Conservation (phyloP, 2,329 filamentous ascomycete species). For the Epichloe gansuensis region DNA sequence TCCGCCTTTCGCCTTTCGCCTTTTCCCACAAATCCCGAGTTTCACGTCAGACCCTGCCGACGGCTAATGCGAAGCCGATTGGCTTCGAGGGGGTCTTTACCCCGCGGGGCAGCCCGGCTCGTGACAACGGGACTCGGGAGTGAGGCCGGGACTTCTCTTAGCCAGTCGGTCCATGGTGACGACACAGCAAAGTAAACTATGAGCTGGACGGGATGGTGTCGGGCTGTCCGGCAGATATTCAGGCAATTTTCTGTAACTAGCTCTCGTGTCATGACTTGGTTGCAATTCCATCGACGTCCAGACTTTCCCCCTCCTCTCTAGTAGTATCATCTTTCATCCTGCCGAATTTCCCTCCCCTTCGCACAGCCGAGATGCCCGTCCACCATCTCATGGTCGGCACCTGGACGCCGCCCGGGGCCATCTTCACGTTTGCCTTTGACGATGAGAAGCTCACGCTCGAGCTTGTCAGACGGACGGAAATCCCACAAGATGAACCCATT, state of each 20-base stretch:
- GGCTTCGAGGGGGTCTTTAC: too few species aligned
- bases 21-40: background rate
- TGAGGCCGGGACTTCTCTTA: too few species aligned
- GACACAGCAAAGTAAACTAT: too few species aligned
- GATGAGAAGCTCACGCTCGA: slow-evolving; percentile 64
- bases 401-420: slow-evolving; percentile 80
- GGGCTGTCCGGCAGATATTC: too few species aligned
- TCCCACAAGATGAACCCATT: slow-evolving; percentile 74
- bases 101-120: too few species aligned
- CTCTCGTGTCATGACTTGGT: too few species aligned
- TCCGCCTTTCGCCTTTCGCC: too few species aligned
- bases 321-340: background rate
- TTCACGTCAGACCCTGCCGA: background rate
- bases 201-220: too few species aligned
- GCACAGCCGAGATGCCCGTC: slow-evolving; percentile 47
- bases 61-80: slow-evolving; percentile 6
- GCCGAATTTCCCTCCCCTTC: background rate
- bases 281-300: background rate
- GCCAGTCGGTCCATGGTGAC: too few species aligned
- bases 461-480: slow-evolving; percentile 68
- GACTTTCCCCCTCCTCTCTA: too few species aligned
- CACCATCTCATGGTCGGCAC: slow-evolving; percentile 89
- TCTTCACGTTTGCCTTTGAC: slow-evolving; percentile 82
- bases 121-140: too few species aligned
- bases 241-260: too few species aligned